Evolutionary conservation across 768 basidiomycete species (phyloP), one percentile per base, ranked within the genome.

Genomic region (Amanita pseudoporphyria): DNA sequence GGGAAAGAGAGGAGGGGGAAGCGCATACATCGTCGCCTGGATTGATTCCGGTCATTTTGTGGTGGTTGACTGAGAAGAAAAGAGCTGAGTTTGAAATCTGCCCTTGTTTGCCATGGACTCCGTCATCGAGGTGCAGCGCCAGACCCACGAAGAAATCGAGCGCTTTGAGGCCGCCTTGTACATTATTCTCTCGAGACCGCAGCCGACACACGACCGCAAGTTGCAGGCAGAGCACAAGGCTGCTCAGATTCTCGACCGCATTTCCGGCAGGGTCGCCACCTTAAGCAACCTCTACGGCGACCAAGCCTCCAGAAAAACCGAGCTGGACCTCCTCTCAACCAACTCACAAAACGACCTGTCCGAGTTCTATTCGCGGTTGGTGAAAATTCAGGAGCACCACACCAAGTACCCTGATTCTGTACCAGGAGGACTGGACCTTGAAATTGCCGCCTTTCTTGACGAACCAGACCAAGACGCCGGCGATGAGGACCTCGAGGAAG

Each of bases 351-450:
- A 80, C 66, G 79, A 97, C 67, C 75, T 98, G 45, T 82, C 84
- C 41, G 91, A 95, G 67, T 99, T 99, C 72, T 98, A 99, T 71
- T 73, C 84, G 65, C 84, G 96, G 71, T 83, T 98, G 74, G 84
- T 81, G 62, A 92, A 88, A 78, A 82, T 98, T 67, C 90, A 94
- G 71, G 92, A 94, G 64, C 91, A 95, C 78, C 84, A 98, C 76
- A 78, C 77, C 69, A 90, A 90, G 74, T 93, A 97, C 76, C 93
- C 93, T 71, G 87, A 94, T 71, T 73, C 86, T 68, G 76, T 78
- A 60, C 73, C 82, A 74, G 84, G 79, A 61, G 75, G 84, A 53
- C 84, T 95, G 67, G 83, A 90, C 66, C 72, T 81, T 54, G 92
- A 95, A 68, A 76, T 96, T 56, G 81, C 83, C 41, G 75, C 79